Conservation (phyloP, 2,329 filamentous ascomycete species). For the Pezizomycotina sp. region DNA sequence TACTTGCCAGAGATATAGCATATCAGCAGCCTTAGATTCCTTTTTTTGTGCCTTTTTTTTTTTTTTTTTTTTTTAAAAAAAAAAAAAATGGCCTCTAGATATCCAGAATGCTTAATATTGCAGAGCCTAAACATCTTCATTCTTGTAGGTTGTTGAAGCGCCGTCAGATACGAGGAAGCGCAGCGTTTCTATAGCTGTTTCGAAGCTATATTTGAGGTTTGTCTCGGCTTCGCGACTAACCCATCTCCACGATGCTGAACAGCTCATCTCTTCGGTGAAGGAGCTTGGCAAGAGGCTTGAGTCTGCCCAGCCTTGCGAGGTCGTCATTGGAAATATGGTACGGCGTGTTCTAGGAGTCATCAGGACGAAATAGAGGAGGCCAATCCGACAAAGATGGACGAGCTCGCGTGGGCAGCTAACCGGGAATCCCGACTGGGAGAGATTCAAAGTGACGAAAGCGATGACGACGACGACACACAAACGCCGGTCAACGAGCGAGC, state of each 20-base stretch:
- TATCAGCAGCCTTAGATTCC: too few relatives aligned
- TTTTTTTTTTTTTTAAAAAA: too few relatives aligned
- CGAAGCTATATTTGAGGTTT: constrained; percentile 71
- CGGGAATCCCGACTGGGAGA: background rate
- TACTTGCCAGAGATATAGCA: too few relatives aligned
- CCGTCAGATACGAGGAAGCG: too few relatives aligned
- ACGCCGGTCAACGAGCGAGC: background rate
- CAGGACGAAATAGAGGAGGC: constrained; percentile 79
- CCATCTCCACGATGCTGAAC: constrained; percentile 58
- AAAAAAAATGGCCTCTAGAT: too few relatives aligned
- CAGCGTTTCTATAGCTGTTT: constrained; percentile 81
- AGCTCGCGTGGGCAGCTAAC: background rate
- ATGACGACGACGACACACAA: constrained; percentile 2
- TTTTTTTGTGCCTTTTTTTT: too few relatives aligned
- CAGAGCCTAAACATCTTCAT: too few relatives aligned
- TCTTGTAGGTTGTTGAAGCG: too few relatives aligned
- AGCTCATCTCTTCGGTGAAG: constrained; percentile 65
- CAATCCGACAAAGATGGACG: too few relatives aligned
- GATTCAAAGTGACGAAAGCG: constrained; percentile 3
- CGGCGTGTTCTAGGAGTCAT: constrained; percentile 79
- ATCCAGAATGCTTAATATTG: too few relatives aligned
- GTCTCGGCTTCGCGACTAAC: constrained; percentile 49
- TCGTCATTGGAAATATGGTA: constrained; percentile 88
- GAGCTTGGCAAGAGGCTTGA: constrained; percentile 61
- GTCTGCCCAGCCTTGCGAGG: constrained; percentile 72